phyloP scores from a whole-genome alignment of 768 basidiomycete species.

The Kwoniella dejecticola region DNA sequence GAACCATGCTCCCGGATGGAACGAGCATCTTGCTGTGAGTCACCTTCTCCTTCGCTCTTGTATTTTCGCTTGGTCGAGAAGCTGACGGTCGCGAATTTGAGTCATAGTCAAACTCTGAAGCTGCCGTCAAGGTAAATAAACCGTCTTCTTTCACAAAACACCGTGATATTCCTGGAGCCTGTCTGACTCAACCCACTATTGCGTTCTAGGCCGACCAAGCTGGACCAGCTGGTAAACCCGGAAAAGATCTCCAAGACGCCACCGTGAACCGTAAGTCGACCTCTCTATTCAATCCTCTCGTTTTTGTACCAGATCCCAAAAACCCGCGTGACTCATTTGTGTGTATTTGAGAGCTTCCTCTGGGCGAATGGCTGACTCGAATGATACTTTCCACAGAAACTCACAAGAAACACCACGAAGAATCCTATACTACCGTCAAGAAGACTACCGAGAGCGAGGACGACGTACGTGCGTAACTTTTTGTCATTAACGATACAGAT shows the following conservation, averaged over 20 bases:
- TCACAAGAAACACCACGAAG: constrained; percentile 13
- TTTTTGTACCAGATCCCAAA: no score
- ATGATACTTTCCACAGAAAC: constrained; percentile 12
- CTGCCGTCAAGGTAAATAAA: constrained; percentile 51
- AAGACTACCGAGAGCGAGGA: constrained; percentile 13
- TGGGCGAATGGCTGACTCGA: no score
- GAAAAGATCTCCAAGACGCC: constrained; percentile 42
- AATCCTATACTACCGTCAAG: background rate
- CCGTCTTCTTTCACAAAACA: background rate
- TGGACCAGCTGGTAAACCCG: constrained; percentile 37
- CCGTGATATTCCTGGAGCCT: no score
- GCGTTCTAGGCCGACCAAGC: constrained; percentile 45
- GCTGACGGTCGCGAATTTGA: no score
- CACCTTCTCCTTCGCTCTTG: background rate
- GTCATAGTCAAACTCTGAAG: constrained; percentile 49
- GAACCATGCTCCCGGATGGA: constrained; percentile 54
- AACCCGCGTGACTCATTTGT: no score
- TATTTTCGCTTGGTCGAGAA: background rate
- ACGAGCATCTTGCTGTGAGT: constrained; percentile 54
- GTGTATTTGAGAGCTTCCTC: no score
- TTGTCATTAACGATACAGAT: background rate
- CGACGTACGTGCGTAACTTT: constrained; percentile 8
- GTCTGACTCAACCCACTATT: no score
- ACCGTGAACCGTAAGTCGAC: constrained; percentile 43
- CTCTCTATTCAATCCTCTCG: no score